phyloP scores from a whole-genome alignment of 495 filamentous ascomycete genomes.

The Penicillium cinerascens region DNA sequence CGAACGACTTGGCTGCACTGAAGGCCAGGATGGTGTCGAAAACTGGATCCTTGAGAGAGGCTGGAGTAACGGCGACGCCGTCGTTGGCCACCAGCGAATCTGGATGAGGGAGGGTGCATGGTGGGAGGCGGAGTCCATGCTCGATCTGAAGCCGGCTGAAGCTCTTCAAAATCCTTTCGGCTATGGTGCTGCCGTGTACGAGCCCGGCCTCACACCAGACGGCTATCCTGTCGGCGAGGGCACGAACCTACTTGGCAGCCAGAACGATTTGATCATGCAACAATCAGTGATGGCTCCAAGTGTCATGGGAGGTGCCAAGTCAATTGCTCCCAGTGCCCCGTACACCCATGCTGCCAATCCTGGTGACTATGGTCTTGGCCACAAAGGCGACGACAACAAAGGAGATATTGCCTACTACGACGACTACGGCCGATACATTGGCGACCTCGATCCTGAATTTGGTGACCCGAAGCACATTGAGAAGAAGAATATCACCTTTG shows the following conservation, averaged over 20 bases:
- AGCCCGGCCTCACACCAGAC: slow-evolving; percentile 27
- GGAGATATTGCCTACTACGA: slow-evolving; percentile 62
- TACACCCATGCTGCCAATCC: slow-evolving; percentile 46
- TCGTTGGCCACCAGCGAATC: slow-evolving; percentile 82
- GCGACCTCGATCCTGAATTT: slow-evolving; percentile 69
- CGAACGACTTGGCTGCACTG: slow-evolving; percentile 75
- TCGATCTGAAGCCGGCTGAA: slow-evolving; percentile 77
- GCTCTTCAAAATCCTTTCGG: slow-evolving; percentile 30
- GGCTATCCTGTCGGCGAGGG: slow-evolving; percentile 52
- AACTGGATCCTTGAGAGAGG: slow-evolving; percentile 94
- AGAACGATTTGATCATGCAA: slow-evolving; percentile 65
- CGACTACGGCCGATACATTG: slow-evolving; percentile 52
- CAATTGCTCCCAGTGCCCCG: slow-evolving; percentile 67
- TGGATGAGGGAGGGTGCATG: slow-evolving; percentile 94
- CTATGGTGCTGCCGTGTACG: slow-evolving; percentile 33
- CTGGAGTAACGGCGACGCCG: slow-evolving; percentile 97
- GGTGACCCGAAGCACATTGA: slow-evolving; percentile 73
- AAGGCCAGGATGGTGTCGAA: slow-evolving; percentile 89
- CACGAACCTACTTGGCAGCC: slow-evolving; percentile 60
- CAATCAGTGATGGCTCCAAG: slow-evolving; percentile 61
- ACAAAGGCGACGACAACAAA: slow-evolving; percentile 76
- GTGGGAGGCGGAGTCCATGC: slow-evolving; percentile 98
- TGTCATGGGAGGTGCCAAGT: slow-evolving; percentile 54
- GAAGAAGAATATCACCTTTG: slow-evolving; percentile 56
- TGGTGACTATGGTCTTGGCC: slow-evolving; percentile 85